A percentile compares a stretch with the other conserved stretches of the same genome.
Evolutionary conservation across 1,284 basidiomycete genomes (phyloP).

Genomic region (Papiliotrema flavescens): DNA sequence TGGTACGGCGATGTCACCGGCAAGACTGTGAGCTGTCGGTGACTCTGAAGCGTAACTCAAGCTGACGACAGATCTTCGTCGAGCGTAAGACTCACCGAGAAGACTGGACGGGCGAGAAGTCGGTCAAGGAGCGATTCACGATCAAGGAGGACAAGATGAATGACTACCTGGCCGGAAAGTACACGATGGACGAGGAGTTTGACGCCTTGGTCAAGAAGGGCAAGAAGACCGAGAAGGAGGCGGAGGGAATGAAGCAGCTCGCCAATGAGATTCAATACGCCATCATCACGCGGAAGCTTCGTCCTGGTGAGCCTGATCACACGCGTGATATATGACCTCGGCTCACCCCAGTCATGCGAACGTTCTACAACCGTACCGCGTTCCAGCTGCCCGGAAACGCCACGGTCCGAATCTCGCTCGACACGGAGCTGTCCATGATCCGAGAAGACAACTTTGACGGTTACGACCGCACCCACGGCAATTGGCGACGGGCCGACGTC

Average conservation of each 20-base stretch:
- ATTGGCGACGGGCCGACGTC: conserved; percentile 93
- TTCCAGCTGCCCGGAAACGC: conserved; percentile 99
- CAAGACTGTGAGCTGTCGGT: conserved; percentile 58
- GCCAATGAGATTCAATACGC: conserved; percentile 95
- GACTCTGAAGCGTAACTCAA: background rate
- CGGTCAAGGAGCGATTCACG: conserved; percentile 95
- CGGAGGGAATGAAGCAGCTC: conserved; percentile 92
- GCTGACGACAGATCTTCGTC: conserved; percentile 72
- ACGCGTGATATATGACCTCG: background rate
- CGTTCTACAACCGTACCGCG: conserved; percentile 99
- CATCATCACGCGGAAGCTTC: conserved; percentile 74
- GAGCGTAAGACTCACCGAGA: conserved; percentile 98
- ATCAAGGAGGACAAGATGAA: conserved; percentile 96
- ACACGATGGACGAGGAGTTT: conserved; percentile 93
- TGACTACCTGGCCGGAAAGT: conserved; percentile 81
- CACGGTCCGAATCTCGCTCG: conserved; percentile 93
- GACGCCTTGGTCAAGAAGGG: conserved; percentile 83
- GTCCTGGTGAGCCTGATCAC: conserved; percentile 61
- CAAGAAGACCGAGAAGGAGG: conserved; percentile 90
- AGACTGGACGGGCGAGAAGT: conserved; percentile 99
- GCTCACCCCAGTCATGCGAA: conserved; percentile 70
- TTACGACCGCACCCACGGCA: conserved; percentile 66
- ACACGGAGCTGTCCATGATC: conserved; percentile 90
- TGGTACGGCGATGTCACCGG: conserved; percentile 95
- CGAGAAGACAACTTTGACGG: conserved; percentile 98